Conservation (phyloP, 441 rosid species). For the Populus hybrid region DNA sequence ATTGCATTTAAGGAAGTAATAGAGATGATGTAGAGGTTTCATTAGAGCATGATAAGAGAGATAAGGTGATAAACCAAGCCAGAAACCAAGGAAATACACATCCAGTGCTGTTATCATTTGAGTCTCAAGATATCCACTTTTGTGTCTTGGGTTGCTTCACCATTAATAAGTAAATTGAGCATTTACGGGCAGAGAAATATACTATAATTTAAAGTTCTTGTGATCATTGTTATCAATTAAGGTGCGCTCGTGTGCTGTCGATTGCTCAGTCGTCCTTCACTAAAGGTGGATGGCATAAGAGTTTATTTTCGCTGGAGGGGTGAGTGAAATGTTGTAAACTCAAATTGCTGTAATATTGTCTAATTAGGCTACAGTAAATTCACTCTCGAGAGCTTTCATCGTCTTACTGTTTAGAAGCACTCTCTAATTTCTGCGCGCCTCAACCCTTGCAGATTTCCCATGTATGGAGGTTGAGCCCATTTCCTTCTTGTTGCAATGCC, state of each 20-base stretch:
- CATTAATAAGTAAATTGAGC: background rate
- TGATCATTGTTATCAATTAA: background rate
- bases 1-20: background rate
- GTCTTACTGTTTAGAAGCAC: background rate
- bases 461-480: background rate
- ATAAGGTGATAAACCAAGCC: background rate
- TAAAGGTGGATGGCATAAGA: background rate
- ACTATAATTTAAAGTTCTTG: background rate
- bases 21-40: background rate
- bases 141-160: background rate
- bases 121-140: background rate
- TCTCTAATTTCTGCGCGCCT: background rate
- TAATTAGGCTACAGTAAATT: background rate
- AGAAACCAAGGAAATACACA: background rate
- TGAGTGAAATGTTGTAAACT: background rate
- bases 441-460: background rate
- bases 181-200: background rate
- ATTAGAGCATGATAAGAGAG: background rate
- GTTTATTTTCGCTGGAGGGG: background rate
- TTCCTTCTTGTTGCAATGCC: background rate
- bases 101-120: background rate
- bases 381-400: background rate
- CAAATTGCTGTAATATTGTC: background rate
- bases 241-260: background rate
- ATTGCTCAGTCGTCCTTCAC: background rate